A percentile compares a stretch with the other conserved stretches of the same genome.
These are phyloP conservation scores for Rhodotorula graminis DNA, from an alignment of 768 basidiomycete genomes.

Conservation along the genomic window DNA sequence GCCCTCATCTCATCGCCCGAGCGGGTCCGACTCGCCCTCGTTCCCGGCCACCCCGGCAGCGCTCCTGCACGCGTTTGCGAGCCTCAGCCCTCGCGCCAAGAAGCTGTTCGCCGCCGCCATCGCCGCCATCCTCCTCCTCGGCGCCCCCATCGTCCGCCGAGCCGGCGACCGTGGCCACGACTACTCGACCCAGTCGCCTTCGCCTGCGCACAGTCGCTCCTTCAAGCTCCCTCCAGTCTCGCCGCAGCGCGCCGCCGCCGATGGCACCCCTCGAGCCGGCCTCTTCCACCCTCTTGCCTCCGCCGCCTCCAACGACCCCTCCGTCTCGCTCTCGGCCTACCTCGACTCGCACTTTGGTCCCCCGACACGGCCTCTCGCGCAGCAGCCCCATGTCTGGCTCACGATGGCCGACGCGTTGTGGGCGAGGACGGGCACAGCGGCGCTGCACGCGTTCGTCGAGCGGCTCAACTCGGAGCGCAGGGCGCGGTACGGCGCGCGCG, in stretches of 20 bases:
- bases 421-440: slow-evolving; percentile 19
- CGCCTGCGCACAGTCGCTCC: too few relatives aligned
- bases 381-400: slow-evolving; percentile 31
- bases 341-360: slow-evolving; percentile 21
- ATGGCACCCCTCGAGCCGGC: not conserved
- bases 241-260: not conserved
- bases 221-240: not conserved
- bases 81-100: not conserved
- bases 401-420: slow-evolving; percentile 20
- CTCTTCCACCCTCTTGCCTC: not conserved
- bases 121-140: slow-evolving; percentile 1
- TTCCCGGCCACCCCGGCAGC: not conserved
- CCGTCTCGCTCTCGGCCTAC: slow-evolving; percentile 9
- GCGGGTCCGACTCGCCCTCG: not conserved
- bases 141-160: not conserved
- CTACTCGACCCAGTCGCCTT: not conserved
- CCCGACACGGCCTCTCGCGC: not conserved
- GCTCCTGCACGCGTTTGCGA: not conserved
- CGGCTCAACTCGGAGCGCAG: slow-evolving; percentile 23
- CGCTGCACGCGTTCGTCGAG: slow-evolving; percentile 18
- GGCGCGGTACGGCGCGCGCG: not conserved
- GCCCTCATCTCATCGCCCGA: too few relatives aligned
- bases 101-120: not conserved
- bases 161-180: not conserved
- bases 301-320: not conserved